Conservation (phyloP, 345 rosid genomes). For the Gossypium raimondii region DNA sequence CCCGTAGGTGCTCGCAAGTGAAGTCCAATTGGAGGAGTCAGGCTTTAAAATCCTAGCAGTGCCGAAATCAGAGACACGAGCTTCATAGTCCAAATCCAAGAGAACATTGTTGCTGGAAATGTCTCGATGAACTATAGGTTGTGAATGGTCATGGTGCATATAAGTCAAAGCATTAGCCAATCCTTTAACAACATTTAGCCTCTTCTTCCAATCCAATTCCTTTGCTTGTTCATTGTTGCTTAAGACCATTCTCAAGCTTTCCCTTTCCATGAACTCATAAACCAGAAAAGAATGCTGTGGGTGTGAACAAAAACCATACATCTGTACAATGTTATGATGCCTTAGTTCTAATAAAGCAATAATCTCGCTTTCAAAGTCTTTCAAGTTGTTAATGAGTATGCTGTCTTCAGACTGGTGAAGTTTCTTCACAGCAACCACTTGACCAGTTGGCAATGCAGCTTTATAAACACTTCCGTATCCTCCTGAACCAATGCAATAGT, state of each 20-base stretch:
- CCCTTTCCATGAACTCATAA: conserved; percentile 11
- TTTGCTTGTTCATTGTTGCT: not conserved
- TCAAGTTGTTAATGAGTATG: not conserved
- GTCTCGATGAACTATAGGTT: conserved; percentile 4
- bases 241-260: not conserved
- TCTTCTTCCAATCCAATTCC: conserved; percentile 1
- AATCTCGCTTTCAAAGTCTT: conserved; percentile 9
- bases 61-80: not conserved
- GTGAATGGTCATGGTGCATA: conserved; percentile 1
- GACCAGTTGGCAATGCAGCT: no score
- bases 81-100: not conserved
- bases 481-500: no score
- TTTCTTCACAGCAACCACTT: no score
- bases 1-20: no score
- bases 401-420: no score
- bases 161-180: conserved; percentile 4
- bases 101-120: conserved; percentile 5
- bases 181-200: conserved; percentile 5
- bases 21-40: no score
- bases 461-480: no score
- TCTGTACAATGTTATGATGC: conserved; percentile 16
- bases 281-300: not conserved
- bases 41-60: no score
- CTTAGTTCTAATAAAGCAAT: not conserved
- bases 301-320: conserved; percentile 11